Evolutionary conservation across 192 early-diverging fungal species (phyloP), one percentile per base, ranked within the genome.

Genomic region (Backusella westeae): DNA sequence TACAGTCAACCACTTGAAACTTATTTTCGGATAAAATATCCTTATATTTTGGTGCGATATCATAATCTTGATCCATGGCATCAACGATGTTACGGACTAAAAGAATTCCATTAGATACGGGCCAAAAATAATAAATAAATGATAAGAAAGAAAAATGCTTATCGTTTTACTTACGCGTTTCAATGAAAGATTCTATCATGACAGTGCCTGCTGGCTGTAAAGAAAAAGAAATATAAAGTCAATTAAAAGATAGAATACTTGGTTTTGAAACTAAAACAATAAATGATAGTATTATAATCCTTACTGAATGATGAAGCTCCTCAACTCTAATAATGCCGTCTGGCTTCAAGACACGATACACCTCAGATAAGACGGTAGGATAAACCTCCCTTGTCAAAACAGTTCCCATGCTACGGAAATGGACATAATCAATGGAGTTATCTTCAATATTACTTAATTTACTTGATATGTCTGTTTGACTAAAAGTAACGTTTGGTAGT

Each of bases 281-380:
- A n/a, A 21, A 71, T 44, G 46, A 38, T 35, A 41, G 17, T 23
- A 41, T 9, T 59, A 59, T 59, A 26, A 9, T 29, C 26, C 74
- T 68, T 68, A 75, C 74, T 34, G 74, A 12, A 67, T 66, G 14
- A 44, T 66, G 65, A 32, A 68, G 44, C 21, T 75, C 74, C 34
- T 75, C 74, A 41, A 75, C 39, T 44, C 63, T 38, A 34, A 75
- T 65, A 44, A 75, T 41, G 3, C 79, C 79, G 21, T 70, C 65
- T 19, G 75, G 79, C 46, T 77, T 80, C n/a, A 80, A 72, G 17
- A 76, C 53, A 59, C 79, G 75, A 17, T 69, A 73, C 5, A 76
- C 49, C n/a, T 80, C 79, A 21, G 49, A 71, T 32, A 76, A 36
- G 1, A 80, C 39, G 21, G 26, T 35, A 21, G 53, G 34, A 67